Conservation (phyloP, 208 protist genomes). For the Leishmania tarentolae region DNA sequence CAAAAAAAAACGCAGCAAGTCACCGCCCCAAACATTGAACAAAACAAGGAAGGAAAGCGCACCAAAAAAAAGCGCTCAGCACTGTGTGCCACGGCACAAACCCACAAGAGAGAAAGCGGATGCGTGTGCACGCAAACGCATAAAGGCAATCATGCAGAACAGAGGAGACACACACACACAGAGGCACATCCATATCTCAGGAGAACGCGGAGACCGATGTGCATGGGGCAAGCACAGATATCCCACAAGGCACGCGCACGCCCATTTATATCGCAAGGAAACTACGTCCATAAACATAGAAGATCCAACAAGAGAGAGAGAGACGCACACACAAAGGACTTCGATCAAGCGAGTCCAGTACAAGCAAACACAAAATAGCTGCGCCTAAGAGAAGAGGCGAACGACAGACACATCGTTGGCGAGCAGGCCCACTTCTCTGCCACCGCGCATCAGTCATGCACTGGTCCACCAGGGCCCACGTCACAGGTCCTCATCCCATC, state of each 20-base stretch:
- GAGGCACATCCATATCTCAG: too few species aligned
- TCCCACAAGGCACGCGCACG: too few species aligned
- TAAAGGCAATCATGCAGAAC: too few species aligned
- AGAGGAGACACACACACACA: too few species aligned
- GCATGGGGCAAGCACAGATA: too few species aligned
- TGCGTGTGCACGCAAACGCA: too few species aligned
- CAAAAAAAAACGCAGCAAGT: neutral
- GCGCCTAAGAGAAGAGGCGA: neutral
- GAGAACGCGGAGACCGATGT: too few species aligned
- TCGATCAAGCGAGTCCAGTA: neutral
- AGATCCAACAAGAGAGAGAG: neutral
- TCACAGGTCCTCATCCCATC: neutral
- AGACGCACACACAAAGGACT: neutral
- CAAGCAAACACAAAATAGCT: neutral
- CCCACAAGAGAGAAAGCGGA: too few species aligned
- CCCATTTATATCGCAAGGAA: too few species aligned
- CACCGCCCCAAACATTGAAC: neutral
- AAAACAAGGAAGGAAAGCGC: neutral
- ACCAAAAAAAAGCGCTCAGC: neutral
- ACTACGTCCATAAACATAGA: neutral
- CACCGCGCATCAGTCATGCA: neutral
- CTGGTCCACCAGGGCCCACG: neutral
- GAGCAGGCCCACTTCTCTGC: neutral
- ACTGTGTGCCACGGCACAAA: too few species aligned
- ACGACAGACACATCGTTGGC: neutral